Evolutionary conservation across 2,329 filamentous ascomycete species (phyloP).

Genomic region (Rutstroemia sp.): DNA sequence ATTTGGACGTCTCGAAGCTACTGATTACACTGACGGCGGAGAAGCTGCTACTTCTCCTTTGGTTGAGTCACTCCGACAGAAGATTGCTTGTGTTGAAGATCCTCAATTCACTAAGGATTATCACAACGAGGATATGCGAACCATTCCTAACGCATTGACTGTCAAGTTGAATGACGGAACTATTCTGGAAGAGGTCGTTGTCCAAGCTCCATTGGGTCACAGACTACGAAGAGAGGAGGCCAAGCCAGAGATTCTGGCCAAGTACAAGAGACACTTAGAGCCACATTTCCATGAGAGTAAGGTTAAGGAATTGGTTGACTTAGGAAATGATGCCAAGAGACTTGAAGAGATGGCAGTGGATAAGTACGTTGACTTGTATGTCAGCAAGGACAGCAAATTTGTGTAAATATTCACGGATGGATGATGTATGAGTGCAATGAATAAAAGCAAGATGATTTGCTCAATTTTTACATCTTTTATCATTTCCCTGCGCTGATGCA

Average conservation of each 20-base stretch:
- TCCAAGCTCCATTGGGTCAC: constrained; percentile 93
- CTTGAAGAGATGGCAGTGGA: constrained; percentile 80
- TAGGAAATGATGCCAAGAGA: constrained; percentile 67
- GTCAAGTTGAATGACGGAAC: constrained; percentile 94
- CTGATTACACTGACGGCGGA: constrained; percentile 85
- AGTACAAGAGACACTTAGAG: constrained; percentile 87
- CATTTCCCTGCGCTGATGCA: too few species aligned
- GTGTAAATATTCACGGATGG: background rate
- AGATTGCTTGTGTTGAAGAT: constrained; percentile 95
- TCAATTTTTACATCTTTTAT: too few species aligned
- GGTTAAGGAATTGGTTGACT: constrained; percentile 74
- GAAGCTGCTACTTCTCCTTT: constrained; percentile 87
- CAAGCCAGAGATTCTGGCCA: constrained; percentile 91
- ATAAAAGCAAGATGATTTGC: too few species aligned
- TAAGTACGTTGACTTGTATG: constrained; percentile 84
- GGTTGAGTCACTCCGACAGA: constrained; percentile 84
- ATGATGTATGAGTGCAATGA: background rate
- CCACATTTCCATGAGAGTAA: constrained; percentile 72
- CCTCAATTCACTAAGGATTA: constrained; percentile 91
- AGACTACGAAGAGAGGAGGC: constrained; percentile 87
- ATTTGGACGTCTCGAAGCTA: constrained; percentile 87
- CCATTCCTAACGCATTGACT: constrained; percentile 94
- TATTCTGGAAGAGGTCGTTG: constrained; percentile 78
- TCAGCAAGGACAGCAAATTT: constrained; percentile 34
- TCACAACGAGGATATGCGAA: constrained; percentile 87